A percentile compares a stretch with the other conserved stretches of the same genome.
Conservation (phyloP, 305 asterid genomes). For the Fraxinus paxiana region DNA sequence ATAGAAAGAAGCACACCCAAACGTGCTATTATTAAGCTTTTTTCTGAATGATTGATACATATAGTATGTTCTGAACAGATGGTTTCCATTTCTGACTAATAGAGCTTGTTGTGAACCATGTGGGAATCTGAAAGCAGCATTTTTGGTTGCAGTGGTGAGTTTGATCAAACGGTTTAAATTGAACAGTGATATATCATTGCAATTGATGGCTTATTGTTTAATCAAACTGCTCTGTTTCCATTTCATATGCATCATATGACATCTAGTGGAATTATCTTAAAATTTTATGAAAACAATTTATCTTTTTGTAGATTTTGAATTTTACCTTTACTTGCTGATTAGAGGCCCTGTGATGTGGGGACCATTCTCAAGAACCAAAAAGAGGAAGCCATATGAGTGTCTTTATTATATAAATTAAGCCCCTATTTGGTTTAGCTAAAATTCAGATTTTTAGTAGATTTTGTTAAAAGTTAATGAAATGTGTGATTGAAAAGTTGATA, state of each 20-base stretch:
- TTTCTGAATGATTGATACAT: slow-evolving; percentile 13
- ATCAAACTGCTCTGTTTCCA: neutral
- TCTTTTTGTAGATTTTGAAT: neutral
- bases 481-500: neutral
- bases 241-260: neutral
- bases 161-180: neutral
- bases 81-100: slow-evolving; percentile 92
- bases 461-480: neutral
- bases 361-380: no score
- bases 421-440: neutral
- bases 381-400: no score
- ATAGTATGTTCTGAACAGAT: slow-evolving; percentile 44
- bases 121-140: slow-evolving; percentile 98
- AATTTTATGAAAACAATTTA: neutral
- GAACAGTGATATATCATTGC: neutral
- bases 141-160: slow-evolving; percentile 98
- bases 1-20: neutral
- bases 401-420: neutral
- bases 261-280: neutral
- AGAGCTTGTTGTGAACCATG: slow-evolving; percentile 98
- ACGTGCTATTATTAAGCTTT: neutral
- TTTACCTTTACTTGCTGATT: neutral
- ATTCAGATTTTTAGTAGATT: neutral
- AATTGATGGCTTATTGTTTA: neutral
- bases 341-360: neutral